phyloP scores from a whole-genome alignment of 139 green algal genomes.

The Micractinium sp. region DNA sequence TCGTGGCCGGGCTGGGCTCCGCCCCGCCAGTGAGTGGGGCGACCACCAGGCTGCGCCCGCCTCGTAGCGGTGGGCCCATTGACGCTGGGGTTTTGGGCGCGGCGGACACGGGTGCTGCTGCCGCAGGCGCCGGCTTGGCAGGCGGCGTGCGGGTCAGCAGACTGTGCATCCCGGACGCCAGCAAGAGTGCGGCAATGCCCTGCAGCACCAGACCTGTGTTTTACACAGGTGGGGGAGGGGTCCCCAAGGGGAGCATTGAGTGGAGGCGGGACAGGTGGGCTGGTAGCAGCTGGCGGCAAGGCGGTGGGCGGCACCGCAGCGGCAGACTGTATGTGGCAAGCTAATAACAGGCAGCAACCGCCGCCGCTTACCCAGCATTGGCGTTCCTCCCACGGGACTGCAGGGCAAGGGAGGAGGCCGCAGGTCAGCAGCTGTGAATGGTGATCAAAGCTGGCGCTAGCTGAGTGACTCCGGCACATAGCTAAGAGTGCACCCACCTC shows the following conservation, averaged over 20 bases:
- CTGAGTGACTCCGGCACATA: background rate
- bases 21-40: background rate
- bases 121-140: background rate
- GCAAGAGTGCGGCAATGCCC: background rate
- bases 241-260: background rate
- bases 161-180: background rate
- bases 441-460: background rate
- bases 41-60: slow-evolving; percentile 1
- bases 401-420: background rate
- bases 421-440: background rate
- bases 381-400: background rate
- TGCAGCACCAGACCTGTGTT: background rate
- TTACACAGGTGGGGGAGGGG: background rate
- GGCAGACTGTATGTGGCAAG: background rate
- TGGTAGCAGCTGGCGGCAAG: background rate
- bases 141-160: background rate
- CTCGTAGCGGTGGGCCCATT: background rate
- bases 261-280: background rate
- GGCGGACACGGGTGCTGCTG: background rate
- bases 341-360: background rate
- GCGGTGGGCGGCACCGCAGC: background rate
- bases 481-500: background rate
- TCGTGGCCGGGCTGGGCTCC: background rate
- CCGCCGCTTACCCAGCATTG: background rate
- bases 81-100: background rate